These are phyloP conservation scores for Tetraselmis chui DNA, from an alignment of 139 green algal genomes.

Conservation along the genomic window DNA sequence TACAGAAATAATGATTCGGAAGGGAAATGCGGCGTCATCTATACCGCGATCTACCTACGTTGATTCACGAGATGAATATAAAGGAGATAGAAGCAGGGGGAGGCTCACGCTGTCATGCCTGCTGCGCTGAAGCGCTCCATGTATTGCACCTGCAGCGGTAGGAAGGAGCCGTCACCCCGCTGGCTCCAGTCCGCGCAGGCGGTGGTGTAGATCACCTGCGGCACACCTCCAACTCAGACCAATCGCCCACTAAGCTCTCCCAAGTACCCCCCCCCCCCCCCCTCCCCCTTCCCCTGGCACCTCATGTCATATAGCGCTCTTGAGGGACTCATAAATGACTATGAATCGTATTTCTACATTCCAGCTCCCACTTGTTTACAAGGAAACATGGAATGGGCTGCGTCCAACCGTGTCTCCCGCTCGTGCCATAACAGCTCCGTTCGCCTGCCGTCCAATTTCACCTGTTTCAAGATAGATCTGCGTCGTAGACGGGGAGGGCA, in stretches of 20 bases:
- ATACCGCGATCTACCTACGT: too few relatives aligned
- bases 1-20: too few relatives aligned
- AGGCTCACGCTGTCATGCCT: constrained; percentile 65
- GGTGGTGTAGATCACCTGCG: constrained; percentile 85
- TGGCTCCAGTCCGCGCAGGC: constrained; percentile 58
- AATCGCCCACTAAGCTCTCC: neutral
- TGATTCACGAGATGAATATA: too few relatives aligned
- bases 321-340: neutral
- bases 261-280: neutral
- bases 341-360: too few relatives aligned
- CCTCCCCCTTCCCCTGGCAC: neutral
- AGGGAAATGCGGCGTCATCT: too few relatives aligned
- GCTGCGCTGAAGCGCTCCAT: constrained; percentile 87
- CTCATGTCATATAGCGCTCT: neutral
- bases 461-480: constrained; percentile 83
- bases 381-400: neutral
- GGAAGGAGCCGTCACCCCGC: constrained; percentile 68
- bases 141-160: constrained; percentile 90
- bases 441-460: constrained; percentile 87
- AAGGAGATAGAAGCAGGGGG: too few relatives aligned
- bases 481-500: neutral
- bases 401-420: constrained; percentile 72
- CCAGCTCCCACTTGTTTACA: neutral
- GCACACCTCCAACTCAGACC: neutral
- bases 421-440: constrained; percentile 77